phyloP scores from a whole-genome alignment of 345 rosid genomes.

The Camelina neglecta region DNA sequence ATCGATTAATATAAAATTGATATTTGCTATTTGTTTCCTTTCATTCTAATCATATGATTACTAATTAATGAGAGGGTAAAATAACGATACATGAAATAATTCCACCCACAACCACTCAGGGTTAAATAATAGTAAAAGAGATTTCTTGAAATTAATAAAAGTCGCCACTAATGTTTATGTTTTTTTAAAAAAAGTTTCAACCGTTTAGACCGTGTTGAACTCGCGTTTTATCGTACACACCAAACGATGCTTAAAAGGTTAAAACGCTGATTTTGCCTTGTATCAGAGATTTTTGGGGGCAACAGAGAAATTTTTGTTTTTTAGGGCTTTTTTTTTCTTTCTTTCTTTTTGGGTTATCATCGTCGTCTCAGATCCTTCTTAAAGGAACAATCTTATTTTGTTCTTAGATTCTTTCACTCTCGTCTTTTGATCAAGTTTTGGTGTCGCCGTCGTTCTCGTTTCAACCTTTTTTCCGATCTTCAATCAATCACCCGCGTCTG shows the following conservation, averaged over 20 bases:
- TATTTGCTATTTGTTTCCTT: neutral
- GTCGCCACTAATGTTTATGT: neutral
- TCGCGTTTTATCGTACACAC: constrained; percentile 55
- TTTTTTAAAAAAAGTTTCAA: constrained; percentile 34
- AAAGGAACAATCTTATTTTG: neutral
- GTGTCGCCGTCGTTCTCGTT: constrained; percentile 11
- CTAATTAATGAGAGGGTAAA: too few species aligned
- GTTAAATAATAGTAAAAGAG: neutral
- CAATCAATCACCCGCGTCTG: constrained; percentile 35
- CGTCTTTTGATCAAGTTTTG: constrained; percentile 10
- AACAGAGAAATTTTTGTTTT: constrained; percentile 5
- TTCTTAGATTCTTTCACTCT: constrained; percentile 20
- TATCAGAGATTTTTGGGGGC: constrained; percentile 8
- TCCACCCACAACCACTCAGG: neutral
- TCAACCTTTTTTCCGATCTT: constrained; percentile 16
- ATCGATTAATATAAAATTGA: too few species aligned
- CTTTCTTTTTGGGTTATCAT: neutral
- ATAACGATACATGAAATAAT: too few species aligned
- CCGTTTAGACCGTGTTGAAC: constrained; percentile 64
- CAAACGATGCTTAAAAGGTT: constrained; percentile 26
- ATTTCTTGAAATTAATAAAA: neutral
- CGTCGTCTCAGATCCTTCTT: constrained; percentile 37
- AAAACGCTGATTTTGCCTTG: constrained; percentile 33
- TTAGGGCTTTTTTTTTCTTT: neutral
- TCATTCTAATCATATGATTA: neutral